Base-by-base conservation (phyloP, 2,329 filamentous ascomycete genomes). In the Teratosphaeria viscida region DNA sequence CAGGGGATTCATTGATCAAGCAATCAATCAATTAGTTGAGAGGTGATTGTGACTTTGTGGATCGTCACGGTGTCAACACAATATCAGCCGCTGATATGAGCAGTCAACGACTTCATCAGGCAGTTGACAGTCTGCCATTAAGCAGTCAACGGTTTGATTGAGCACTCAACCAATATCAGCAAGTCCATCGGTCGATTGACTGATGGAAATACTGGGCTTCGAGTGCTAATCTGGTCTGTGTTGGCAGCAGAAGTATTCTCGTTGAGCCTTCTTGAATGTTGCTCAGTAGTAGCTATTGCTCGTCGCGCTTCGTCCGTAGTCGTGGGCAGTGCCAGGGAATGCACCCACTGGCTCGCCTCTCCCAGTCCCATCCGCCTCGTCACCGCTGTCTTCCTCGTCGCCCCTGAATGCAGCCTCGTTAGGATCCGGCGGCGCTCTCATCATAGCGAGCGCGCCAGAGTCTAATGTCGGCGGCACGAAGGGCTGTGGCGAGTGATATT, bases 401-500 rank as follows among this genome's bases (percentile, higher is more conserved):
- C 80, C 79, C 23, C 69, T 64, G 55, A 75, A 77, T 1, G 62
- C 67, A 5, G 56, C 65, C 19, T 81, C 77, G 3, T 76, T 74
- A 2, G 19, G 77, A 59, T 82, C 79, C 3, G 80, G 79, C 3
- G 81, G 80, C 19, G 80, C 82, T 59, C 83, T 76, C 81, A 86
- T 82, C 12, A 76, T 75, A 10, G 77, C 68, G 11, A 97, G 75
- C 0, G 82, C 77, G 32, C 85, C 81, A 11, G 81, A 77, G 52
- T 88, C 87, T 11, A 96, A 75, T 1, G 75, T 72, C 0, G 88
- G 87, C 0, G 84, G 82, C 6, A 81, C 77, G 66, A 85, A 96
- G 0, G 84, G 79, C 67, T 86, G 86, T 39, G 90, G 77, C 0
- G 79, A 81, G 64, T 95, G 88, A 57, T 96, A 90, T 68, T 96